Percentiles rank a stretch among this genome's conserved stretches.
phyloP scores from a whole-genome alignment of 352 stramenopile genomes.

The Phytophthora hibernalis region DNA sequence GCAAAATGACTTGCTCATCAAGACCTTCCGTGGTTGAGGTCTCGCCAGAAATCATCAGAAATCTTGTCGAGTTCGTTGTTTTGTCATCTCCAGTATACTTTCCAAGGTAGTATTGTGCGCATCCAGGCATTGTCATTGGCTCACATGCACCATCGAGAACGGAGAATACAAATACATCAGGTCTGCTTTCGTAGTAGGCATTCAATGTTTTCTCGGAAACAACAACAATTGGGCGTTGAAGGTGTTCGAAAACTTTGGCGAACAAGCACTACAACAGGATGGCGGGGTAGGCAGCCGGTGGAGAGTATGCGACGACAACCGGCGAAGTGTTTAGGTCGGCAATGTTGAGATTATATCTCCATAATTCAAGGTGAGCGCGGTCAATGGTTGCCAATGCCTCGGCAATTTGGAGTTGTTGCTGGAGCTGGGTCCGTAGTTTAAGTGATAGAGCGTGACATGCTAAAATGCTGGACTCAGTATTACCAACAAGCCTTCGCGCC shows the following conservation, averaged over 20 bases:
- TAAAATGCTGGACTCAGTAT: background rate
- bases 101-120: background rate
- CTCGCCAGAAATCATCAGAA: slow-evolving; percentile 50
- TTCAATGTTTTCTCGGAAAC: slow-evolving; percentile 27
- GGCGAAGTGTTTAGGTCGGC: slow-evolving; percentile 16
- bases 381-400: background rate
- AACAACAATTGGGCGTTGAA: slow-evolving; percentile 38
- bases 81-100: background rate
- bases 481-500: background rate
- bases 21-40: slow-evolving; percentile 25
- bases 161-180: slow-evolving; percentile 57
- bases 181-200: slow-evolving; percentile 5
- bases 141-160: slow-evolving; percentile 26
- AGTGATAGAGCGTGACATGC: background rate
- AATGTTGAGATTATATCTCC: slow-evolving; percentile 40
- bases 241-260: slow-evolving; percentile 19
- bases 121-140: slow-evolving; percentile 10
- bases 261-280: slow-evolving; percentile 48
- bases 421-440: slow-evolving; percentile 15
- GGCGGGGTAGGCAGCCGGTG: background rate
- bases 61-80: background rate
- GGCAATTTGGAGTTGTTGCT: background rate
- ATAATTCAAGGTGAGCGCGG: slow-evolving; percentile 29
- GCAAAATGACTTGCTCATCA: slow-evolving; percentile 41
- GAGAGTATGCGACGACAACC: slow-evolving; percentile 35